Evolutionary conservation across 768 basidiomycete species (phyloP).

Genomic region (Boletus bicolor): DNA sequence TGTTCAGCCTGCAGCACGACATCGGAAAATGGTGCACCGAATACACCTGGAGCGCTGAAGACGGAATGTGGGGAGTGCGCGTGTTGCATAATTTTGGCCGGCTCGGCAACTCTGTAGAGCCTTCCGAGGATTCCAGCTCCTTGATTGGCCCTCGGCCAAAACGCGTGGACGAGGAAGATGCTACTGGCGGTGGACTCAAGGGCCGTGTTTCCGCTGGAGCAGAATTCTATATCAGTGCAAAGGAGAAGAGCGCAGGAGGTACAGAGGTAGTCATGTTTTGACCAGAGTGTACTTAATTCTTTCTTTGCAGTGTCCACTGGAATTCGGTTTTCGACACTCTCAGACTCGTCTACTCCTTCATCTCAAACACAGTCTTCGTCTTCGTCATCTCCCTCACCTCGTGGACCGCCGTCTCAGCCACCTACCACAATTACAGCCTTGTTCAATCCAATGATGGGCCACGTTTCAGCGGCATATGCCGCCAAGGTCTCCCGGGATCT

Average conservation of each 20-base stretch:
- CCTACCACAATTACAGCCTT: slow-evolving; percentile 93
- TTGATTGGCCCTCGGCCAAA: slow-evolving; percentile 44
- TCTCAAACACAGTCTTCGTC: slow-evolving; percentile 46
- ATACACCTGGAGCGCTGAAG: slow-evolving; percentile 92
- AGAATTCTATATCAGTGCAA: slow-evolving; percentile 90
- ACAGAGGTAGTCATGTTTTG: not conserved
- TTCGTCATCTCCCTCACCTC: slow-evolving; percentile 31
- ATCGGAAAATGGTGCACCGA: slow-evolving; percentile 91
- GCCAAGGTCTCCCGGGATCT: slow-evolving; percentile 85
- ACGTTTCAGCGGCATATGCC: slow-evolving; percentile 87
- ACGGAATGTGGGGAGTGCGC: slow-evolving; percentile 88
- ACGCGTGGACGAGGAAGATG: slow-evolving; percentile 94
- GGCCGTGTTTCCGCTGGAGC: slow-evolving; percentile 91
- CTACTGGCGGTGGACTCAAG: slow-evolving; percentile 85
- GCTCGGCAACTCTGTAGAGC: slow-evolving; percentile 41
- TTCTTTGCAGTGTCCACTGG: slow-evolving; percentile 75
- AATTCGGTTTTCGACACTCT: slow-evolving; percentile 89
- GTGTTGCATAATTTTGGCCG: slow-evolving; percentile 91
- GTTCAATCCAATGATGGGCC: slow-evolving; percentile 95
- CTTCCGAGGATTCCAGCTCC: slow-evolving; percentile 33
- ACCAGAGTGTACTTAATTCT: slow-evolving; percentile 1
- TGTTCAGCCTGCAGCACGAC: slow-evolving; percentile 89
- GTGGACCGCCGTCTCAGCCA: slow-evolving; percentile 55
- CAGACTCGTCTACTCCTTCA: slow-evolving; percentile 70
- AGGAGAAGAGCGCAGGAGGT: slow-evolving; percentile 92